Percentiles rank a stretch among this genome's conserved stretches.
These are phyloP conservation scores for Fusarium globosum DNA, from an alignment of 2,329 filamentous ascomycete species.

Conservation along the genomic window DNA sequence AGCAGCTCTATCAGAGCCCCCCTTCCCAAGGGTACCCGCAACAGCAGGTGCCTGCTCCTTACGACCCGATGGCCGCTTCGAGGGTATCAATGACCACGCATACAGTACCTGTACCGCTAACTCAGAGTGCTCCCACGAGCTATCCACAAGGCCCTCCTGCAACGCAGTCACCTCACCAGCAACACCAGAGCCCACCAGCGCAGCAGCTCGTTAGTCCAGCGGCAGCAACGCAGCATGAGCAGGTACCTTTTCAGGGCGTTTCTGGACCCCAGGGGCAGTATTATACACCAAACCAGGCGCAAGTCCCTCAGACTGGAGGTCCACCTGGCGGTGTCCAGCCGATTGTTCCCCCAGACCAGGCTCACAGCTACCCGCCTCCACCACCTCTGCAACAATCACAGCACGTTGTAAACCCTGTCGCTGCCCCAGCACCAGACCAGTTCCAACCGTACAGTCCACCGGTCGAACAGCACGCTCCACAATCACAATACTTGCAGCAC, in stretches of 20 bases:
- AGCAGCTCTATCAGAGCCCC: background rate
- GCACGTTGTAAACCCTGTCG: background rate
- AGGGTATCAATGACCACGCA: background rate
- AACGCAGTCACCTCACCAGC: background rate
- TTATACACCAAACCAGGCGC: background rate
- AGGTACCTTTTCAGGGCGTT: background rate
- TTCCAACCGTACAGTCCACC: background rate
- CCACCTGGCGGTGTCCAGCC: background rate
- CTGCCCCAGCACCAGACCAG: background rate
- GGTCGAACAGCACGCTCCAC: background rate
- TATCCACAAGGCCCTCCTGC: background rate
- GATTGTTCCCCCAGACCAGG: background rate
- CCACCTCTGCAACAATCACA: background rate
- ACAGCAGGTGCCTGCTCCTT: background rate
- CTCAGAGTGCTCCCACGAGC: background rate
- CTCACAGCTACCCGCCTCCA: background rate
- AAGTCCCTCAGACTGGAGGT: background rate
- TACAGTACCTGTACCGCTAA: accelerated
- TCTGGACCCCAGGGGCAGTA: background rate
- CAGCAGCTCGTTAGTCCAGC: background rate
- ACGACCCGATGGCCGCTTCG: background rate
- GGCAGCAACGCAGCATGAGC: background rate
- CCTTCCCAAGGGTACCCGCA: background rate
- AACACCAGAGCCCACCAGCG: background rate
- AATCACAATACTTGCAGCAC: background rate